Evolutionary conservation across 2,329 filamentous ascomycete species (phyloP).

Genomic region (Cordyceps fumosorosea): DNA sequence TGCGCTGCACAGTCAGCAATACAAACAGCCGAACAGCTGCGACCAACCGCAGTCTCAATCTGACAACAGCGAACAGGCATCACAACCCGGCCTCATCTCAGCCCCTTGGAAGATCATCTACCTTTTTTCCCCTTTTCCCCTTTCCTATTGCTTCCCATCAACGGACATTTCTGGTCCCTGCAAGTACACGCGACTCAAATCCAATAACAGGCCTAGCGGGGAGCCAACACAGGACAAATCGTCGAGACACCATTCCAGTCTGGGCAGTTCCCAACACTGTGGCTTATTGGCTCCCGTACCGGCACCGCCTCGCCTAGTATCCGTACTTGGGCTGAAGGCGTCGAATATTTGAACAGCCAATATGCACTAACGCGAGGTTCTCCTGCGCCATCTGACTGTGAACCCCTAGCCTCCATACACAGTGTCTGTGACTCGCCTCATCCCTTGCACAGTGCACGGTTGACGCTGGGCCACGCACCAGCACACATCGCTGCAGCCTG

Average conservation of each 20-base stretch:
- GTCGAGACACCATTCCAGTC: conserved; percentile 2
- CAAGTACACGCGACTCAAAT: background rate
- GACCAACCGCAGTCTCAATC: no score
- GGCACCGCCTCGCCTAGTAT: background rate
- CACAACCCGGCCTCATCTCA: no score
- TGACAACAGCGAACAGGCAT: no score
- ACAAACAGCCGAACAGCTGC: no score
- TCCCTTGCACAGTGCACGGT: conserved; percentile 1
- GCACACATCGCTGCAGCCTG: background rate
- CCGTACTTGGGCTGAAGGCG: background rate
- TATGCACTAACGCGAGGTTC: background rate
- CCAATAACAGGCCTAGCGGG: background rate
- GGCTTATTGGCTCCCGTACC: background rate
- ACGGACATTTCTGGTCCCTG: background rate
- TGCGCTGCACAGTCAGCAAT: no score
- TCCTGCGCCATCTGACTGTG: conserved; percentile 4
- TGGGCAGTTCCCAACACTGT: background rate
- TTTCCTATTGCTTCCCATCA: background rate
- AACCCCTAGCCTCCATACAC: background rate
- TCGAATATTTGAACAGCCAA: background rate
- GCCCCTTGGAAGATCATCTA: background rate
- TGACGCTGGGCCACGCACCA: background rate
- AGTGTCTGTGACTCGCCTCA: background rate
- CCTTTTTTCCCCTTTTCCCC: no score
- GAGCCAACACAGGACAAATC: background rate